phyloP scores from a whole-genome alignment of 75 land plant species.

The Pinus tabuliformis region DNA sequence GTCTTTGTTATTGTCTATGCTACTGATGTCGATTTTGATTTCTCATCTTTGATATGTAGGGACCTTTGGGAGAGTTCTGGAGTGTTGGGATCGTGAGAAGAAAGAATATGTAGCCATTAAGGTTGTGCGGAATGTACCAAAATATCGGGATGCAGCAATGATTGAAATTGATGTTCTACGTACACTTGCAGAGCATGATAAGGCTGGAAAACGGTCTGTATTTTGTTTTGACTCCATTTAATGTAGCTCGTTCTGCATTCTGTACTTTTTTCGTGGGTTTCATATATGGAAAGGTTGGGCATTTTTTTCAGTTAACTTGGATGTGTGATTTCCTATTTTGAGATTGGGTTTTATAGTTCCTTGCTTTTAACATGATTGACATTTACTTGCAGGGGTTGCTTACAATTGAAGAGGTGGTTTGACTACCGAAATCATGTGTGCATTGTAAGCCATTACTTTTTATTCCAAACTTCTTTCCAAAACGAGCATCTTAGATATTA shows the following conservation, averaged over 20 bases:
- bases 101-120: slow-evolving; percentile 77
- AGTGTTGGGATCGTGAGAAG: slow-evolving; percentile 68
- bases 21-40: too few species aligned
- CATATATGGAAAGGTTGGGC: too few species aligned
- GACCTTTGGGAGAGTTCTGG: slow-evolving; percentile 86
- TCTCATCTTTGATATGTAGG: slow-evolving; percentile 27
- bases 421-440: slow-evolving; percentile 68
- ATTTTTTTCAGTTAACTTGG: too few species aligned
- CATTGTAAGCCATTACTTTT: slow-evolving; percentile 40
- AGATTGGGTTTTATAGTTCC: too few species aligned
- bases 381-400: slow-evolving; percentile 21
- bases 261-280: too few species aligned
- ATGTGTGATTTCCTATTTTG: too few species aligned
- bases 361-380: too few species aligned
- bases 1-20: too few species aligned
- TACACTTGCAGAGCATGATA: slow-evolving; percentile 59
- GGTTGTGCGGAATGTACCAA: slow-evolving; percentile 62
- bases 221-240: too few species aligned
- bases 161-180: slow-evolving; percentile 83
- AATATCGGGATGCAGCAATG: slow-evolving; percentile 87
- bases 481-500: too few species aligned
- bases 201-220: slow-evolving; percentile 64
- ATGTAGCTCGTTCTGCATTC: too few species aligned
- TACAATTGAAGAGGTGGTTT: slow-evolving; percentile 57
- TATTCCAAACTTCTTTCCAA: too few species aligned